phyloP scores from a whole-genome alignment of 2,329 filamentous ascomycete species.

The Sporothrix curviconia region DNA sequence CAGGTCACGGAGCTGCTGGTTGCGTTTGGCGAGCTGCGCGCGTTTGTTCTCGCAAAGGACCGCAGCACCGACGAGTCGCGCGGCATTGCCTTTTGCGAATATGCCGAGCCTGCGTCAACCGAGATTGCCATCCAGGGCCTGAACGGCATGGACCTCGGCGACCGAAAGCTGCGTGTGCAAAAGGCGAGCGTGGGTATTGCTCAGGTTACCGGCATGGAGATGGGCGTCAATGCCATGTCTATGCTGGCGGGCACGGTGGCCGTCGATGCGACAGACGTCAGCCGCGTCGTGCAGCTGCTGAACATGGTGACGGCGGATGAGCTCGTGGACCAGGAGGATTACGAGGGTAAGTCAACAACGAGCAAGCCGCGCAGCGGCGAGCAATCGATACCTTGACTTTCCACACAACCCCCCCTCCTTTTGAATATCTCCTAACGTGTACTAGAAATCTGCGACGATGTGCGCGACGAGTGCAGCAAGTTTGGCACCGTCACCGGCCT shows the following conservation, averaged over 20 bases:
- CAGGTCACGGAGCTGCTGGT: slow-evolving; percentile 85
- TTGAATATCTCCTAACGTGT: slow-evolving; percentile 24
- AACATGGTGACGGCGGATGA: slow-evolving; percentile 99
- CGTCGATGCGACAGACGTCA: slow-evolving; percentile 64
- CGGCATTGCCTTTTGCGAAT: slow-evolving; percentile 97
- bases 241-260: slow-evolving; percentile 90
- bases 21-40: slow-evolving; percentile 87
- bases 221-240: slow-evolving; percentile 95
- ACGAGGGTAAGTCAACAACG: too few relatives aligned
- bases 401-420: slow-evolving; percentile 25
- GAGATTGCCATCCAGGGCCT: slow-evolving; percentile 83
- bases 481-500: slow-evolving; percentile 80
- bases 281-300: slow-evolving; percentile 80
- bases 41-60: slow-evolving; percentile 87
- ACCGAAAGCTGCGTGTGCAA: slow-evolving; percentile 74
- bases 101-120: slow-evolving; percentile 68
- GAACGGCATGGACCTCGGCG: slow-evolving; percentile 88
- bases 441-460: slow-evolving; percentile 98
- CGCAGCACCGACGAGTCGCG: slow-evolving; percentile 76
- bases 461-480: slow-evolving; percentile 87
- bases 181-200: slow-evolving; percentile 89
- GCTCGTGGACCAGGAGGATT: slow-evolving; percentile 87
- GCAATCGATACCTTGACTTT: slow-evolving; percentile 45
- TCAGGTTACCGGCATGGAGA: slow-evolving; percentile 87
- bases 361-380: too few relatives aligned